Evolutionary conservation across 768 basidiomycete genomes (phyloP), one percentile per base, ranked within the genome.

Genomic region (Psilocybe sp.): DNA sequence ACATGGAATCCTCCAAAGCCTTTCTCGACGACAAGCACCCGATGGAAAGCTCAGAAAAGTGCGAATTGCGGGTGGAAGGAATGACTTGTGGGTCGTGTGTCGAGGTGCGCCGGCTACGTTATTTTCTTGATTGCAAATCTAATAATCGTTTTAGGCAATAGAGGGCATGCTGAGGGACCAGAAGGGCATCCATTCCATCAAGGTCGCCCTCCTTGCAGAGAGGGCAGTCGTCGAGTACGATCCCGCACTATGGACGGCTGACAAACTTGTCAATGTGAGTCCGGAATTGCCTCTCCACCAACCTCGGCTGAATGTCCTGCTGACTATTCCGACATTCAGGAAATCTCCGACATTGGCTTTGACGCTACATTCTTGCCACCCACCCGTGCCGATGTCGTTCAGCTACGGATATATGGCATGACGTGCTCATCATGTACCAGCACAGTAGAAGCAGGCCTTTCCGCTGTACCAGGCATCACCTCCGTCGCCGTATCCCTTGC

Each of bases 141-240:
- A 16, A 50, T 15, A 18, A 9, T 5, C 14, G 13, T 50, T 19
- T 11, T 54, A 92, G 87, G 82, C 89, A 12, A 94, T 95, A 49
- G 93, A 96, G 64, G 82, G 85, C 36, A 87, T 88, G 75, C 78
- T 96, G 16, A 75, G 85, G 60, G 75, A 74, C 14, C 91, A 95
- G 65, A 71, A 82, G n/a, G 97, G 97, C n/a, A 94, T 99, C 44
- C 70, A 84, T 53, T 89, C 87, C 10, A 71, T 97, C 53, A 92
- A 93, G 63, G 94, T 99, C n/a, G 95, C 95, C 18, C 78, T 99
- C n/a, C 79, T 99, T 19, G 92, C 97, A 11, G 96, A 99, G 67
- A 85, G 96, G 12, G 96, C 86, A 3, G 79, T 92, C 40, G 73
- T 99, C 55, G 93, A 96, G 64, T 99, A 88, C 60, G 93, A 98